phyloP scores from a whole-genome alignment of 345 rosid genomes.

The Hibiscus trionum region DNA sequence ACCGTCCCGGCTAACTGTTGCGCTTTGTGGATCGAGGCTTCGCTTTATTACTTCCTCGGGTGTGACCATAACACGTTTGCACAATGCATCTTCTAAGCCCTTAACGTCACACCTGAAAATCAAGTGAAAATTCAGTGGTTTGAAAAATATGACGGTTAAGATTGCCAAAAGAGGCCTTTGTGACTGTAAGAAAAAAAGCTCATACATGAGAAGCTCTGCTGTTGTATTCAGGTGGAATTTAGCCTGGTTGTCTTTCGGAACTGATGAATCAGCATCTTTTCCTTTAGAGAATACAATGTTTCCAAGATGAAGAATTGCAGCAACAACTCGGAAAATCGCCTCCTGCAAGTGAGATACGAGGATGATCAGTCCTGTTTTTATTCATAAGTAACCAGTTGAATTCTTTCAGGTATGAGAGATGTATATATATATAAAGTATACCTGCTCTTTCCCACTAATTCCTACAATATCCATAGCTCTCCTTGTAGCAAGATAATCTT shows the following conservation, averaged over 20 bases:
- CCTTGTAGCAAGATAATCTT: slow-evolving; percentile 86
- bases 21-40: slow-evolving; percentile 87
- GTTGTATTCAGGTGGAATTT: slow-evolving; percentile 72
- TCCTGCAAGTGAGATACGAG: slow-evolving; percentile 35
- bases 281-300: slow-evolving; percentile 73
- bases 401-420: not conserved
- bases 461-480: slow-evolving; percentile 97
- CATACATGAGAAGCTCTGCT: slow-evolving; percentile 84
- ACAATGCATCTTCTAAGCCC: slow-evolving; percentile 84
- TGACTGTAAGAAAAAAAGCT: not conserved
- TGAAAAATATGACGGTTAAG: not conserved
- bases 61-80: slow-evolving; percentile 93
- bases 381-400: not conserved
- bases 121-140: not conserved
- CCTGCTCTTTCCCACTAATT: slow-evolving; percentile 81
- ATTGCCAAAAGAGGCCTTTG: not conserved
- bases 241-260: slow-evolving; percentile 65
- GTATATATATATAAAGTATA: slow-evolving; percentile 6
- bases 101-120: slow-evolving; percentile 60
- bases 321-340: slow-evolving; percentile 93
- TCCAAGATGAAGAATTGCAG: slow-evolving; percentile 81
- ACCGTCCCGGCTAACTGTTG: slow-evolving; percentile 70
- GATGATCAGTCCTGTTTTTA: slow-evolving; percentile 5
- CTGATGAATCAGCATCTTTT: slow-evolving; percentile 82
- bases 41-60: slow-evolving; percentile 94